These are phyloP conservation scores for Neophaeococcomyces mojaviensis DNA, from an alignment of 2,329 filamentous ascomycete species.

Conservation along the genomic window DNA sequence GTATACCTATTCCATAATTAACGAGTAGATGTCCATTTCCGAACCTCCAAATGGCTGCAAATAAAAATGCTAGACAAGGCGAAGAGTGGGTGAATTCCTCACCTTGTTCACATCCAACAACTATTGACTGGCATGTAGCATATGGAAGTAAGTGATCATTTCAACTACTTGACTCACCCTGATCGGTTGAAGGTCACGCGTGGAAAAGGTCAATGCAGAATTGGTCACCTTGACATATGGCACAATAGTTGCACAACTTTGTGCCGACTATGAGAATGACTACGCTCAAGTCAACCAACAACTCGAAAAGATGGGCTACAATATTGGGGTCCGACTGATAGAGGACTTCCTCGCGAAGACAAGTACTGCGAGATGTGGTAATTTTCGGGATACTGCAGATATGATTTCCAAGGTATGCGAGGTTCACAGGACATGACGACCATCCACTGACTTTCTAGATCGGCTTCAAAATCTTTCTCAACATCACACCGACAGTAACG, in stretches of 20 bases:
- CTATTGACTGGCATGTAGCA: constrained; percentile 44
- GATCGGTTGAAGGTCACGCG: constrained; percentile 60
- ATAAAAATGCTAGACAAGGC: constrained; percentile 60
- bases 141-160: constrained; percentile 72
- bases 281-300: constrained; percentile 96
- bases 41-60: constrained; percentile 15
- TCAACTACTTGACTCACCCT: constrained; percentile 1
- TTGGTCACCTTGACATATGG: constrained; percentile 95
- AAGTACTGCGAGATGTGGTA: constrained; percentile 78
- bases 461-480: constrained; percentile 98
- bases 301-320: constrained; percentile 98
- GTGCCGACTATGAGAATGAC: constrained; percentile 90
- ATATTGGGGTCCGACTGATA: constrained; percentile 90
- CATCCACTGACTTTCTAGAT: constrained; percentile 49
- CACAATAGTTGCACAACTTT: constrained; percentile 92
- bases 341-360: constrained; percentile 97
- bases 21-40: not conserved
- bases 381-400: constrained; percentile 92
- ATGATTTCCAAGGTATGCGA: constrained; percentile 76
- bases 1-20: too few species aligned
- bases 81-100: constrained; percentile 58
- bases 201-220: constrained; percentile 97
- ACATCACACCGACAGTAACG: constrained; percentile 84
- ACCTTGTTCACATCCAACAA: not conserved
- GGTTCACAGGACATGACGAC: not conserved